phyloP scores from a whole-genome alignment of 441 rosid genomes.

The Bocquillonia castaneifolia region DNA sequence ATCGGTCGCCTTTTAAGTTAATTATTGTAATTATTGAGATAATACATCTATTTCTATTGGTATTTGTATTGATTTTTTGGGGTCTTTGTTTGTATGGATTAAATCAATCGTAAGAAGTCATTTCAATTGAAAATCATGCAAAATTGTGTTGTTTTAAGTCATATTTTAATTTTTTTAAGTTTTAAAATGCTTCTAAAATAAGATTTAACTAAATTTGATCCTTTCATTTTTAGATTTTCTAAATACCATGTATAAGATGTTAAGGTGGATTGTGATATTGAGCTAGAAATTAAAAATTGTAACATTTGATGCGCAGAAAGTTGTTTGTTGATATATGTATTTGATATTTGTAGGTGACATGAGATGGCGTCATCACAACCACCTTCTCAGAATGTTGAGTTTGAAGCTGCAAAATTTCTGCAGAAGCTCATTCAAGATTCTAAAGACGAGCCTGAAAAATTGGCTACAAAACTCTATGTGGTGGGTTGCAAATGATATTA shows the following conservation, averaged over 20 bases:
- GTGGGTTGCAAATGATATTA: slow-evolving; percentile 45
- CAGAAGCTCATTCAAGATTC: slow-evolving; percentile 98
- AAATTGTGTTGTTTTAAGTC: too few relatives aligned
- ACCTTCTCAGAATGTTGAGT: slow-evolving; percentile 76
- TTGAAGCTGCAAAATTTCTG: slow-evolving; percentile 99
- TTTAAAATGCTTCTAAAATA: too few relatives aligned
- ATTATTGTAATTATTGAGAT: background rate
- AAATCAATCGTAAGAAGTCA: too few relatives aligned
- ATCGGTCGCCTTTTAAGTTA: background rate
- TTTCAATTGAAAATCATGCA: too few relatives aligned
- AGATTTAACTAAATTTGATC: too few relatives aligned
- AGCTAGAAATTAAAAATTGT: background rate
- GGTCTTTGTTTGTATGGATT: too few relatives aligned
- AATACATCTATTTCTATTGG: too few relatives aligned
- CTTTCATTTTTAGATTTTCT: too few relatives aligned
- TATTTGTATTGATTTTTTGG: too few relatives aligned
- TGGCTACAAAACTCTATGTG: slow-evolving; percentile 95
- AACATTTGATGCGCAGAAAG: background rate
- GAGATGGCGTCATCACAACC: slow-evolving; percentile 75
- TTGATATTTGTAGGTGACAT: slow-evolving; percentile 24
- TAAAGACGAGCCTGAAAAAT: slow-evolving; percentile 88
- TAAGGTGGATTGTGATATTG: background rate
- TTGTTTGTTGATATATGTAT: background rate
- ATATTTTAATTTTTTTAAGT: too few relatives aligned
- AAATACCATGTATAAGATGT: too few relatives aligned